Base-by-base conservation (phyloP, 192 early-diverging fungal genomes). In the Podila minutissima region DNA sequence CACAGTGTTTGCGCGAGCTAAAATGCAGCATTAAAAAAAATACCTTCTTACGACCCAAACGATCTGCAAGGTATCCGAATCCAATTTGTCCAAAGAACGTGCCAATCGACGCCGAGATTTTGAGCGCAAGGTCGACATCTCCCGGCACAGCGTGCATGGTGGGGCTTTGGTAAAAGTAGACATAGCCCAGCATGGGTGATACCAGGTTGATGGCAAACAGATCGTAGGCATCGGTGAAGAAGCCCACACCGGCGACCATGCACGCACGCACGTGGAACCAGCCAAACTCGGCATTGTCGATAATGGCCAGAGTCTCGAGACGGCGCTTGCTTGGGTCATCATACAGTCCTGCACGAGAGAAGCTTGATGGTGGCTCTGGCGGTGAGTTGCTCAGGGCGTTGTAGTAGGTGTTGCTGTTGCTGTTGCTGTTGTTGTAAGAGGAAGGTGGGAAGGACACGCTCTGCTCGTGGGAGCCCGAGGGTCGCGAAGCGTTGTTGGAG, bases 191-290 rank as follows among this genome's bases (percentile, higher is more conserved):
- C 90, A 98, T 98, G 58, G 92, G 86, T 13, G 95, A 88, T 15
- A 94, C 94, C 68, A 97, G 79, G 58, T 92, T 92, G 82, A 98
- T 98, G 69, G 95, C 93, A 74, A 97, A 97, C 75, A 95, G 92
- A 85, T 98, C 97, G 78, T 97, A 97, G 20, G 95, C 91, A 76
- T 97, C 96, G 35, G 94, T 95, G 61, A 96, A 92, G 86, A 97
- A 96, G 58, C 95, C 93, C 10, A 92, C 88, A 62, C 91, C 91
- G 17, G 92, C 90, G 2, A 93, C 89, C 64, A 92, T 74, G 79
- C 88, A 92, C 11, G 91, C 89, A 48, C 90, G 87, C 48, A 93
- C 83, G 71, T 92, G 92, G 84, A 91, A 92, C 92, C 90, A 92
- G 31, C 84, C 86, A 75, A 93, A 92, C 59, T 92, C 89, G 28